Conservation (phyloP, 495 filamentous ascomycete species). For the Talaromyces thailandensis region DNA sequence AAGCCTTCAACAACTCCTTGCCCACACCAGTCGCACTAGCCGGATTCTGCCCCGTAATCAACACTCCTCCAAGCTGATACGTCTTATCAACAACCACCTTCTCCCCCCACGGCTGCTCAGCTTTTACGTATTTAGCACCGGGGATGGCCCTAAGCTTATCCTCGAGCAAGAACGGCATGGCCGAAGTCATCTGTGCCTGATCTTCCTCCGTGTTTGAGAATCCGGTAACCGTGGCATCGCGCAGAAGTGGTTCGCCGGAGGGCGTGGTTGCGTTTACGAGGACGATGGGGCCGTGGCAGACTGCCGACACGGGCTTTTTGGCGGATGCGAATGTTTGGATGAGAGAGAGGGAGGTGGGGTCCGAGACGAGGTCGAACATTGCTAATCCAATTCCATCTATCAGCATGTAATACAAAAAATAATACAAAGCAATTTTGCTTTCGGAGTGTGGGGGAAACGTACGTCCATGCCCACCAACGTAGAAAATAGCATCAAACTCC, state of each 20-base stretch:
- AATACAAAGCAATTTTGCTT: too few species aligned
- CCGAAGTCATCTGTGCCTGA: constrained; percentile 28
- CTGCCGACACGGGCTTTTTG: constrained; percentile 54
- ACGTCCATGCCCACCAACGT: constrained; percentile 72
- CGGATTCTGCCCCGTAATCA: constrained; percentile 75
- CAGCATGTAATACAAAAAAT: too few species aligned
- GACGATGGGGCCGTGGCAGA: constrained; percentile 61
- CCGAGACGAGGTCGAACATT: constrained; percentile 58
- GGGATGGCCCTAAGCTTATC: constrained; percentile 39
- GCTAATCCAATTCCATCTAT: too few species aligned
- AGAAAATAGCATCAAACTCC: constrained; percentile 64
- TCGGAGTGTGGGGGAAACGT: constrained; percentile 23
- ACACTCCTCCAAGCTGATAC: constrained; percentile 26
- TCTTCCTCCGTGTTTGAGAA: constrained; percentile 66
- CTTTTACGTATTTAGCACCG: constrained; percentile 50
- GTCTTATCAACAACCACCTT: constrained; percentile 49
- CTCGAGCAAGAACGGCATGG: constrained; percentile 61
- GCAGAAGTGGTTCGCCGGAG: constrained; percentile 41
- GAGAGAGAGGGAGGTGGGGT: constrained; percentile 42
- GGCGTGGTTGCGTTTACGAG: constrained; percentile 47
- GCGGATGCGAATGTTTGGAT: constrained; percentile 51
- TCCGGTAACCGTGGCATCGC: constrained; percentile 51
- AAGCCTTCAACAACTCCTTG: constrained; percentile 33
- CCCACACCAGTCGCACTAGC: constrained; percentile 52
- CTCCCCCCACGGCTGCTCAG: constrained; percentile 45